These are phyloP conservation scores for Claviceps maximensis DNA, from an alignment of 2,329 filamentous ascomycete genomes.

Conservation along the genomic window DNA sequence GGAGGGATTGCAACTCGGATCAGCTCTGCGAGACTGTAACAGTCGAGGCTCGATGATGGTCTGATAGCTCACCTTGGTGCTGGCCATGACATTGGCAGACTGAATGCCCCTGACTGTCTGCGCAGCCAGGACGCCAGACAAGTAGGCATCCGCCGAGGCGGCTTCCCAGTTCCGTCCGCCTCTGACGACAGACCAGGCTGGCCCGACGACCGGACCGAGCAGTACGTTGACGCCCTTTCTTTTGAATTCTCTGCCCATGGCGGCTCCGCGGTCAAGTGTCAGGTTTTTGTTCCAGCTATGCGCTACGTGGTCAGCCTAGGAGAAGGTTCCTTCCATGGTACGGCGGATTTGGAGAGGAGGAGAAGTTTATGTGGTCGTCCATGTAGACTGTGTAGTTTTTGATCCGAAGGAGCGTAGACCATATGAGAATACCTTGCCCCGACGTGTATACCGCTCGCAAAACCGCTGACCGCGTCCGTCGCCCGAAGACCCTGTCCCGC, in stretches of 20 bases:
- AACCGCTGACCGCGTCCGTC: slow-evolving; percentile 29
- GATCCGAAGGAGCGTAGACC: too few species aligned
- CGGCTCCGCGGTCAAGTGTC: slow-evolving; percentile 51
- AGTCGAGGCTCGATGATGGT: too few species aligned
- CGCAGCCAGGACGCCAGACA: slow-evolving; percentile 35
- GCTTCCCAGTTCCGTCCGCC: slow-evolving; percentile 56
- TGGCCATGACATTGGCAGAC: slow-evolving; percentile 48
- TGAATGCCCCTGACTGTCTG: slow-evolving; percentile 33
- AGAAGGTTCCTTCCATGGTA: background rate
- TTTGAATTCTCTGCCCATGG: slow-evolving; percentile 65
- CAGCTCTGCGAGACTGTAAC: too few species aligned
- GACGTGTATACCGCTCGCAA: slow-evolving; percentile 28
- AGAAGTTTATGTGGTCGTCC: too few species aligned
- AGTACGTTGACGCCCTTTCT: slow-evolving; percentile 68
- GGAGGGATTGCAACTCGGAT: too few species aligned
- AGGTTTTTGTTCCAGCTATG: slow-evolving; percentile 56
- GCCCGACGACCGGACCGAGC: slow-evolving; percentile 63
- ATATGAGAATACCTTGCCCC: slow-evolving; percentile 20
- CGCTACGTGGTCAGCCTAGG: background rate
- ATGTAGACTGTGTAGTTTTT: too few species aligned
- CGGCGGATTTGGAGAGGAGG: background rate
- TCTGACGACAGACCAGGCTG: slow-evolving; percentile 45
- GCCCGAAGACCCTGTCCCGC: slow-evolving; percentile 30
- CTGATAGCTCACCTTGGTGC: slow-evolving; percentile 30
- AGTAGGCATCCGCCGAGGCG: slow-evolving; percentile 39